Percentiles rank a stretch among this genome's conserved stretches.
Evolutionary conservation across 768 basidiomycete genomes (phyloP).

Genomic region (Mycena maculata): DNA sequence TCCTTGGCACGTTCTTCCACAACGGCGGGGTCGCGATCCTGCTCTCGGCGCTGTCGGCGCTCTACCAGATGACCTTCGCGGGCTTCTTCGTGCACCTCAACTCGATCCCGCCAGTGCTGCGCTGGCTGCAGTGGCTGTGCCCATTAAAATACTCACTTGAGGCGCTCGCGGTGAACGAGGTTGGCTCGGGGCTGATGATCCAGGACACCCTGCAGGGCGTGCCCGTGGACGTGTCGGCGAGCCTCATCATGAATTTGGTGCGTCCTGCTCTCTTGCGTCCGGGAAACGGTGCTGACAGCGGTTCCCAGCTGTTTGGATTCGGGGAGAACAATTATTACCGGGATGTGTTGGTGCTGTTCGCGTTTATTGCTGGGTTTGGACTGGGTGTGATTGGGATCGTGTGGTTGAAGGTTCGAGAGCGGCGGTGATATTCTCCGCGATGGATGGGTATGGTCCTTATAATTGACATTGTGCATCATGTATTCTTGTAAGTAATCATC

Average conservation of each 20-base stretch:
- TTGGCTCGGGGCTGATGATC: slow-evolving; percentile 89
- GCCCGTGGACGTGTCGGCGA: slow-evolving; percentile 82
- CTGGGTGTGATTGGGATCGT: slow-evolving; percentile 79
- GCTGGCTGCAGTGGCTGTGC: slow-evolving; percentile 94
- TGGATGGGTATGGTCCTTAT: too few relatives aligned
- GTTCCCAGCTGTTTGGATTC: slow-evolving; percentile 94
- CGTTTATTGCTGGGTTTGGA: slow-evolving; percentile 85
- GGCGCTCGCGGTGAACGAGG: slow-evolving; percentile 92
- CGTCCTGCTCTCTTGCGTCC: slow-evolving; percentile 43
- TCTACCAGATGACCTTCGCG: slow-evolving; percentile 89
- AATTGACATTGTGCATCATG: too few relatives aligned
- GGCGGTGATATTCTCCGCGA: slow-evolving; percentile 57
- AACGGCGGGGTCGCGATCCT: slow-evolving; percentile 94
- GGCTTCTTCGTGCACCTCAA: slow-evolving; percentile 93
- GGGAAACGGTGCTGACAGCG: too few relatives aligned
- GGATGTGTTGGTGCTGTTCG: slow-evolving; percentile 89
- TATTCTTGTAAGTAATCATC: too few relatives aligned
- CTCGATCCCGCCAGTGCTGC: slow-evolving; percentile 88
- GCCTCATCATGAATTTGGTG: slow-evolving; percentile 87
- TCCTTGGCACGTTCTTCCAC: slow-evolving; percentile 84
- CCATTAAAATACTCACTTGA: slow-evolving; percentile 87
- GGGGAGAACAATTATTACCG: slow-evolving; percentile 85
- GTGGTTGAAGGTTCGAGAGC: slow-evolving; percentile 82
- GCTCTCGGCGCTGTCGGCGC: slow-evolving; percentile 77
- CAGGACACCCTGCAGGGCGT: slow-evolving; percentile 83